phyloP scores from a whole-genome alignment of 116 monocot genomes.

The Iris pallida region DNA sequence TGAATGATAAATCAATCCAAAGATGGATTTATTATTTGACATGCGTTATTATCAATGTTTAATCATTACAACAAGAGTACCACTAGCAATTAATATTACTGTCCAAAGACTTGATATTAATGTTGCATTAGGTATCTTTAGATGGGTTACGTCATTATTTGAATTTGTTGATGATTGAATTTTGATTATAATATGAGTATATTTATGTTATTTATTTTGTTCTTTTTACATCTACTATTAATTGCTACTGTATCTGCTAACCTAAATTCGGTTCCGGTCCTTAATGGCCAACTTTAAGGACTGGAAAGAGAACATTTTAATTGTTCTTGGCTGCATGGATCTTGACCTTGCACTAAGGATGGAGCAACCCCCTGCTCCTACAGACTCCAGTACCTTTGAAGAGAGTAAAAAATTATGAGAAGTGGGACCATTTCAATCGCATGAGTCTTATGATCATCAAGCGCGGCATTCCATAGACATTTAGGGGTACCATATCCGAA shows the following conservation, averaged over 20 bases:
- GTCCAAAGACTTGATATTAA: slow-evolving; percentile 12
- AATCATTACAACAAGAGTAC: background rate
- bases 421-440: background rate
- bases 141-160: background rate
- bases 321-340: slow-evolving; percentile 10
- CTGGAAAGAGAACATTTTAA: background rate
- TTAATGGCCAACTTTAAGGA: slow-evolving; percentile 1
- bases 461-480: background rate
- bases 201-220: background rate
- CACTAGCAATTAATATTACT: slow-evolving; percentile 1
- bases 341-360: slow-evolving; percentile 1
- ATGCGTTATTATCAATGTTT: background rate
- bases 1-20: slow-evolving; percentile 8
- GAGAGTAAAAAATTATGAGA: background rate
- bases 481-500: background rate
- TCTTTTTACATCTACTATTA: background rate
- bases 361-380: background rate
- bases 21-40: background rate
- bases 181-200: background rate
- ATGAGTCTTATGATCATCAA: slow-evolving; percentile 8
- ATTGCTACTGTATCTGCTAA: background rate
- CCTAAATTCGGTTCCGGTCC: background rate
- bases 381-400: background rate
- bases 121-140: slow-evolving; percentile 9
- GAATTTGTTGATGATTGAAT: background rate